Percentiles rank a stretch among this genome's conserved stretches.
These are phyloP conservation scores for Crithidia bombi DNA, from an alignment of 208 protist genomes.

Conservation along the genomic window DNA sequence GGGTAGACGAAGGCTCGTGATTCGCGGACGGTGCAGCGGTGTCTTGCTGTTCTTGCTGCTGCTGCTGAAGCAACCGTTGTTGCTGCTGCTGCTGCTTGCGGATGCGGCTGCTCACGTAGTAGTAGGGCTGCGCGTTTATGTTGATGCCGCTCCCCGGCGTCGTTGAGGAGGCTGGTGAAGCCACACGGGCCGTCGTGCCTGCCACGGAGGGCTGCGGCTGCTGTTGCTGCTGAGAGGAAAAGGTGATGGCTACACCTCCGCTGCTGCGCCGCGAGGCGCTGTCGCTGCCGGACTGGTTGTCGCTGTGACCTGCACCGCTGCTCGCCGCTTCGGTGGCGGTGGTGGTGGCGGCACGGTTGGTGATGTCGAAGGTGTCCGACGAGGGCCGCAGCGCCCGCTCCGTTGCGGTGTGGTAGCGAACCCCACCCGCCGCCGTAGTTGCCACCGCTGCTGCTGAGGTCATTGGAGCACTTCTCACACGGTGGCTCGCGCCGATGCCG, in stretches of 20 bases:
- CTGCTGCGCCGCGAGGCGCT: background rate
- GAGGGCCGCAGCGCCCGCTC: slow-evolving; percentile 6
- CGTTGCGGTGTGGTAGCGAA: slow-evolving; percentile 24
- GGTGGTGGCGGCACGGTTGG: slow-evolving; percentile 18
- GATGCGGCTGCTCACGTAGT: slow-evolving; percentile 55
- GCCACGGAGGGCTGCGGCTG: slow-evolving; percentile 9
- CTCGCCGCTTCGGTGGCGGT: background rate
- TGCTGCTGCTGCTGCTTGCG: slow-evolving; percentile 39
- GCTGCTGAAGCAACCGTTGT: too few species aligned
- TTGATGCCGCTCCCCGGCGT: slow-evolving; percentile 53
- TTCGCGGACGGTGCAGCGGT: background rate
- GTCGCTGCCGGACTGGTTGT: background rate
- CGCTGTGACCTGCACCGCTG: background rate
- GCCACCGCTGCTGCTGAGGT: background rate
- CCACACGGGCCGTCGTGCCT: slow-evolving; percentile 8
- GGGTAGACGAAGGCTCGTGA: slow-evolving; percentile 1
- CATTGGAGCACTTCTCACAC: slow-evolving; percentile 7
- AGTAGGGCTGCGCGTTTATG: slow-evolving; percentile 69
- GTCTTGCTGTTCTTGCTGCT: slow-evolving; percentile 19
- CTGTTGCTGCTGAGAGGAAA: slow-evolving; percentile 12
- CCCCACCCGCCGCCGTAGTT: background rate
- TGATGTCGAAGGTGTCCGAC: slow-evolving; percentile 36
- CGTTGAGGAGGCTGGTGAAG: slow-evolving; percentile 17
- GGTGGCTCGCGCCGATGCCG: slow-evolving; percentile 3
- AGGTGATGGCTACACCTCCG: background rate